Evolutionary conservation across 352 stramenopile genomes (phyloP), one percentile per base, ranked within the genome.

Genomic region (Phytophthora niederhauseri): DNA sequence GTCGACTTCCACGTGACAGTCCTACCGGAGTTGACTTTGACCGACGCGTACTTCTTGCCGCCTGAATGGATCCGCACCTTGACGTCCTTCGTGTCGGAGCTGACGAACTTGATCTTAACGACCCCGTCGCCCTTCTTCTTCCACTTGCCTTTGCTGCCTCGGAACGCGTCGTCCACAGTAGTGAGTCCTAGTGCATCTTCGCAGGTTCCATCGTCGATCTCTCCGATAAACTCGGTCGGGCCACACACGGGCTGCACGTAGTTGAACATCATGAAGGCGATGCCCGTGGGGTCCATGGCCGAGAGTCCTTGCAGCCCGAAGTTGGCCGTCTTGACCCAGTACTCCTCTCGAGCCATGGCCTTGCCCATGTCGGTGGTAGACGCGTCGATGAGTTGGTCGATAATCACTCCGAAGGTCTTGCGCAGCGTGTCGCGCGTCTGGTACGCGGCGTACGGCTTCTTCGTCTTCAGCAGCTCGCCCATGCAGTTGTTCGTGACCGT

Each of bases 221-320:
- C 75, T 4, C 81, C 79, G 11, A 87, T 62, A 52, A 86, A 81
- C 15, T 80, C 68, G 1, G 83, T 89, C 0, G 81, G 83, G 3
- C 83, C 81, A 28, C 83, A 91, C 30, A 90, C 78, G 5, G 81
- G 77, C 62, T 91, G 77, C 6, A 90, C 73, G 62, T 81, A 89
- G 60, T 87, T 78, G 36, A 73, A 80, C 3, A 62, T 72, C 66
- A 84, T 67, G 14, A 43, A 75, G 2, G 78, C 81, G 30, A 91
- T 73, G 4, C 81, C 81, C 0, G 73, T 84, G 0, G 81, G 81
- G 41, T 90, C 83, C 9, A 87, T 71, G 24, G 68, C 67, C 17
- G 66, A 75, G 0, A 75, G 57, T 3, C 34, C 68, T 0, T 64
- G 64, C 11, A 79, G 48, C 4, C 64, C 72, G n/a, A 76, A 74